A percentile compares a stretch with the other conserved stretches of the same genome.
phyloP scores from a whole-genome alignment of 208 protist genomes.

The Trypanosoma cruzi region DNA sequence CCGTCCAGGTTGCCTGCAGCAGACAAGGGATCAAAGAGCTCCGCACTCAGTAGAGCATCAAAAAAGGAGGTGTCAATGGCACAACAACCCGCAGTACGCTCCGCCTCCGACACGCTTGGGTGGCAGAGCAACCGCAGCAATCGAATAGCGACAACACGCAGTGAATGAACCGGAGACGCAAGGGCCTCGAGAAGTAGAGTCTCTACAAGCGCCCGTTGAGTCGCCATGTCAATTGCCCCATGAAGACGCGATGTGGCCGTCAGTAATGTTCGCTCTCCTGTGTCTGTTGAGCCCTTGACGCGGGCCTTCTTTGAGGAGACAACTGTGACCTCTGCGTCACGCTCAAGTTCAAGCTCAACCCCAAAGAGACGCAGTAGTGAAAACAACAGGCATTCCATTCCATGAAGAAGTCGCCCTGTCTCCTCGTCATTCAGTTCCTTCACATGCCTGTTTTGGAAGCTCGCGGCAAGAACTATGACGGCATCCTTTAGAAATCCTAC shows the following conservation, averaged over 20 bases:
- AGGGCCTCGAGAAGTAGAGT: constrained; percentile 76
- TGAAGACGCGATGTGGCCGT: constrained; percentile 40
- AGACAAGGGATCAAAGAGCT: constrained; percentile 75
- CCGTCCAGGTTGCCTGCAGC: constrained; percentile 67
- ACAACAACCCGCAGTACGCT: constrained; percentile 30
- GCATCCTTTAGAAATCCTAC: constrained; percentile 50
- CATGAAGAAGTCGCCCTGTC: constrained; percentile 58
- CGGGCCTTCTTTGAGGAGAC: neutral
- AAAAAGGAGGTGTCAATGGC: constrained; percentile 41
- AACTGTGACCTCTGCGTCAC: constrained; percentile 3
- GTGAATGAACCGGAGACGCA: constrained; percentile 51
- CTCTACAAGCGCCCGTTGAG: constrained; percentile 55
- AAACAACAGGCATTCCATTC: constrained; percentile 59
- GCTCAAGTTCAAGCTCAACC: constrained; percentile 20
- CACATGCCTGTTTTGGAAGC: constrained; percentile 35
- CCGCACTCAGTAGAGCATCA: constrained; percentile 46
- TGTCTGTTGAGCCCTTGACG: neutral
- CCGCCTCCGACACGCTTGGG: constrained; percentile 11
- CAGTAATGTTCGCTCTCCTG: constrained; percentile 1
- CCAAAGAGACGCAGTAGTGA: constrained; percentile 55
- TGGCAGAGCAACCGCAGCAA: constrained; percentile 70
- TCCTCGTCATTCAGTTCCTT: constrained; percentile 29
- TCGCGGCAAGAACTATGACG: constrained; percentile 46
- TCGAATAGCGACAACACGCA: constrained; percentile 71
- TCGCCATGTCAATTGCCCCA: constrained; percentile 29